Percentiles rank a stretch among this genome's conserved stretches.
Evolutionary conservation across 1,139 yeast genomes (phyloP).

Genomic region (Pneumocystis oryctolagi): DNA sequence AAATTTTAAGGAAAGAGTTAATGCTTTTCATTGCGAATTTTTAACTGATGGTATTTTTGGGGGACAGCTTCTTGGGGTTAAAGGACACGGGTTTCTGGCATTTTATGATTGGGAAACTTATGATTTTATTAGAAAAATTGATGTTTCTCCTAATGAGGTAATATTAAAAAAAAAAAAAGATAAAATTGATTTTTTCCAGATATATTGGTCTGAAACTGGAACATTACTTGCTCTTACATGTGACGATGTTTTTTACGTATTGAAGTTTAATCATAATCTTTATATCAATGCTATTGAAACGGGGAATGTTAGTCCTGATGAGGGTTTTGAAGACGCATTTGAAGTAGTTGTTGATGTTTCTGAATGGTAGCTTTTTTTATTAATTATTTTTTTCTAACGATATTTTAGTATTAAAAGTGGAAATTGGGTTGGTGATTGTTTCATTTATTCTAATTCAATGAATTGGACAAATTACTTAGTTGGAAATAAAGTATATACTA

Average conservation of each 20-base stretch:
- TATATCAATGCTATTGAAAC: conserved; percentile 49
- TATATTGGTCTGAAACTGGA: conserved; percentile 89
- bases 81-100: conserved; percentile 52
- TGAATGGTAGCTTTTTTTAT: conserved; percentile 28
- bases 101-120: conserved; percentile 94
- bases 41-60: conserved; percentile 71
- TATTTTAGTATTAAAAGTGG: conserved; percentile 54
- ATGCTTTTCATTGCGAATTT: conserved; percentile 40
- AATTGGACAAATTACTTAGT: conserved; percentile 87
- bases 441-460: conserved; percentile 70
- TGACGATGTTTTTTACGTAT: conserved; percentile 64
- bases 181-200: conserved; percentile 33
- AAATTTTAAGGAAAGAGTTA: conserved; percentile 66
- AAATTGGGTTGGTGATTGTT: conserved; percentile 94
- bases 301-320: conserved; percentile 49
- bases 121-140: conserved; percentile 64
- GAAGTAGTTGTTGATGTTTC: conserved; percentile 71
- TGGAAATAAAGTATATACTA: conserved; percentile 82
- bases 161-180: neutral
- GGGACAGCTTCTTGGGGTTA: conserved; percentile 73
- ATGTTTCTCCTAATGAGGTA: conserved; percentile 37
- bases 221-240: conserved; percentile 70
- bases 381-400: neutral
- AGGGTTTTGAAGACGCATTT: conserved; percentile 75
- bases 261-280: conserved; percentile 53